Conservation (phyloP, 495 filamentous ascomycete species). For the Penicillium verhagenii region DNA sequence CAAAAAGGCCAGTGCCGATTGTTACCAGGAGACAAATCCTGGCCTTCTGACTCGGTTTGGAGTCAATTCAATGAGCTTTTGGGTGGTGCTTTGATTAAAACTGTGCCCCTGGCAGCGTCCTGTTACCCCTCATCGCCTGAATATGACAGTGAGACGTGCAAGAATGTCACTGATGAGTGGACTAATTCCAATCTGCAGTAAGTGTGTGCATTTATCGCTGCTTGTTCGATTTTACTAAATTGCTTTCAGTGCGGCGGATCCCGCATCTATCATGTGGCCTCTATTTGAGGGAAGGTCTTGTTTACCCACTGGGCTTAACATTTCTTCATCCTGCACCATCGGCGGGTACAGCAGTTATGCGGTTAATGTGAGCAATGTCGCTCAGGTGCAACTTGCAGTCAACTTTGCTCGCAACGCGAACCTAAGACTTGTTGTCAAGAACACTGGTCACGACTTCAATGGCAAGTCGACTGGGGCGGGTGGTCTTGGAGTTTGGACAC, state of each 20-base stretch:
- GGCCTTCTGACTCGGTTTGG: slow-evolving; percentile 45
- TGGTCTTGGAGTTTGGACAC: slow-evolving; percentile 59
- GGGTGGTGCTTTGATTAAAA: slow-evolving; percentile 53
- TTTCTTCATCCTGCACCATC: slow-evolving; percentile 47
- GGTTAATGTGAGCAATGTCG: slow-evolving; percentile 49
- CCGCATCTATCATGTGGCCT: slow-evolving; percentile 46
- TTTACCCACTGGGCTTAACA: slow-evolving; percentile 25
- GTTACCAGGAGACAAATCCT: slow-evolving; percentile 48
- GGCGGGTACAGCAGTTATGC: slow-evolving; percentile 60
- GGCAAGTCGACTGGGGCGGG: slow-evolving; percentile 59
- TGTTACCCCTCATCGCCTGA: slow-evolving; percentile 52
- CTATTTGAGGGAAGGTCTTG: slow-evolving; percentile 41
- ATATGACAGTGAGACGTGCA: slow-evolving; percentile 45
- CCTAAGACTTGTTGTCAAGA: slow-evolving; percentile 63
- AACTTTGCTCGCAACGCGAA: slow-evolving; percentile 61
- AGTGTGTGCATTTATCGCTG: no score
- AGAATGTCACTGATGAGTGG: slow-evolving; percentile 23
- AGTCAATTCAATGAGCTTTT: slow-evolving; percentile 44
- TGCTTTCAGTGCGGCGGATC: slow-evolving; percentile 35
- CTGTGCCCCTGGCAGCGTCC: slow-evolving; percentile 52
- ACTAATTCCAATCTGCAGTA: slow-evolving; percentile 34
- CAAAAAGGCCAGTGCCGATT: slow-evolving; percentile 42
- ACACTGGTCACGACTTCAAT: slow-evolving; percentile 68
- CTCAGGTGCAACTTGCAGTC: slow-evolving; percentile 57
- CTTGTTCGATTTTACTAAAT: no score